Evolutionary conservation across 2,329 filamentous ascomycete species (phyloP), one percentile per base, ranked within the genome.

Genomic region (Aspergillus neoniger): DNA sequence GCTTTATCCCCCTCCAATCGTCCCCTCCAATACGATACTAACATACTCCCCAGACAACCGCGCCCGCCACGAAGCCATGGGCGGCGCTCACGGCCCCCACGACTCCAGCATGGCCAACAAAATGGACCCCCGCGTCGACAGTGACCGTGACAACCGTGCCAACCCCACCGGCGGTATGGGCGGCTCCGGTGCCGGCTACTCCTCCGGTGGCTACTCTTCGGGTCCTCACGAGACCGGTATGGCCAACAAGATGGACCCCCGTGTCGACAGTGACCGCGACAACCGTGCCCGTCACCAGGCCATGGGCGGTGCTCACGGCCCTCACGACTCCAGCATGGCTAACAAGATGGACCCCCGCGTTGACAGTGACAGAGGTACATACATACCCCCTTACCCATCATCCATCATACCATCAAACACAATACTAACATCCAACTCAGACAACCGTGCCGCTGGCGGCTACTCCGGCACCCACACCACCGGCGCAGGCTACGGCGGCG

Each of bases 341-440:
- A 86, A 86, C 72, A 80, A 82, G 36, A 68, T 72, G 2, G 84
- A 86, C 64, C 84, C 84, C 23, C 77, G 82, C 30, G 54, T 67
- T 25, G 63, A 66, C 57, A 62, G 58, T 28, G 59, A 63, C 39
- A 39, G 44, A 48, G 63, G 61, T 63, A 52, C n/a, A 56, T 62
- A n/a, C 25, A 19, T 15, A 23, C 25, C 39, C 36, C 30, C 41
- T 14, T 25, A 15, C 8, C 21, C 21, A 12, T 2, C 17, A 3
- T 28, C 19, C 4, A 2, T 23, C 21, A 8, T 1, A 9, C 4
- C 8, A n/a, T 23, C 5, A 4, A 32, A 7, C 12, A 5, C 4
- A 7, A 2, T 9, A 5, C 52, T 43, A 55, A 55, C 28, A 36
- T 3, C 5, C 51, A 14, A 39, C 12, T 2, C n/a, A 61, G 61